Evolutionary conservation across 352 stramenopile genomes (phyloP), one percentile per base, ranked within the genome.

Genomic region (Globisporangium canariense): DNA sequence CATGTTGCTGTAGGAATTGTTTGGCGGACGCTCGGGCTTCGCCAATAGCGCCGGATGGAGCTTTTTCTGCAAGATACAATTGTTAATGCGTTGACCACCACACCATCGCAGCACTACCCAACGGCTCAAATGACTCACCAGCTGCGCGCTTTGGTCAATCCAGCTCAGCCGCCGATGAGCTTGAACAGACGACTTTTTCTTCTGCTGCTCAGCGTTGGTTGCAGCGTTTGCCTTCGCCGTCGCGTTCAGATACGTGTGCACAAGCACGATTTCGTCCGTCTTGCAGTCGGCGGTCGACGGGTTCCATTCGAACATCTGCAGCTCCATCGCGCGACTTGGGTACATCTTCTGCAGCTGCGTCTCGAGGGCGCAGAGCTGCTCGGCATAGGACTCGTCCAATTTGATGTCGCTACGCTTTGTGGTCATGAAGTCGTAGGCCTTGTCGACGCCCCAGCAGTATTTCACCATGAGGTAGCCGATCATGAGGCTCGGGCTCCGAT

Each of bases 361-460:
- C 62, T 94, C 84, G 1, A 94, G 64, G 1, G 68, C 71, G 28
- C 79, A 87, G 20, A 94, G 76, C 40, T 94, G 86, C 40, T 93
- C 76, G 30, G 91, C 72, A 52, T 90, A 93, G 7, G 77, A 89
- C 60, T 89, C 76, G 65, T 91, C 81, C 36, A 88, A 74, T 46
- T 91, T 92, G 69, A 97, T 85, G 68, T 98, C 92, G 1, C 76
- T 60, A 13, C 90, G 83, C 71, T 98, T 97, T 55, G 73, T 87
- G 62, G 83, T 76, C 30, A 98, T 71, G 70, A 93, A 98, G 50
- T 97, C 90, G 65, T 97, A 90, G 4, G 85, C 81, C 74, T 98
- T 98, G 69, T 98, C 90, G 34, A 97, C 73, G 0, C 90, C 87
- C 93, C 93, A 98, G 56, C 87, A 88, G 70, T 97, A 97, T 66